These are phyloP conservation scores for Fragilaria crotonensis DNA, from an alignment of 108 stramenopile genomes.

Conservation along the genomic window DNA sequence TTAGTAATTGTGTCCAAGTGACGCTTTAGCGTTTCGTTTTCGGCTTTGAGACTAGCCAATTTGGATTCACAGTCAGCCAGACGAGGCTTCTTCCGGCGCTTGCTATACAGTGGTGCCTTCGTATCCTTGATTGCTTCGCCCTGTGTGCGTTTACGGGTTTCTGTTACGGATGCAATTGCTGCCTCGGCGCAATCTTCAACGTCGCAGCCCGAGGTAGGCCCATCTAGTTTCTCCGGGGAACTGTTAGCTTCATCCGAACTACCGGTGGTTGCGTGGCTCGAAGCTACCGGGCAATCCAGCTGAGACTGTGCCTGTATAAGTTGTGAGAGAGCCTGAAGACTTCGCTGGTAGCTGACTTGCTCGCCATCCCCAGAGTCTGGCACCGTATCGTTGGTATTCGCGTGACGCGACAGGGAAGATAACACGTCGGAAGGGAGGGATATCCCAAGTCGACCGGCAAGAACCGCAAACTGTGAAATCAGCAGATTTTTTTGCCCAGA, in stretches of 20 bases:
- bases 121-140: neutral
- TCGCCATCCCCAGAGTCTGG: neutral
- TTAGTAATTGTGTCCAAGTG: constrained; percentile 50
- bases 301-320: constrained; percentile 1
- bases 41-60: constrained; percentile 40
- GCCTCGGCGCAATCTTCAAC: constrained; percentile 40
- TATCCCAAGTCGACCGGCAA: constrained; percentile 50
- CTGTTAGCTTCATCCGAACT: constrained; percentile 1
- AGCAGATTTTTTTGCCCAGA: constrained; percentile 10
- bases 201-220: constrained; percentile 15
- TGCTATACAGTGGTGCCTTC: constrained; percentile 21
- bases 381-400: constrained; percentile 23
- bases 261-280: neutral
- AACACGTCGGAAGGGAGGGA: constrained; percentile 31
- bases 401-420: constrained; percentile 22
- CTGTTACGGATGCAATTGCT: constrained; percentile 27
- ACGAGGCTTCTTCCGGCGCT: constrained; percentile 49
- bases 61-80: constrained; percentile 44
- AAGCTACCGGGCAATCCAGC: neutral
- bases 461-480: constrained; percentile 47
- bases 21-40: constrained; percentile 56
- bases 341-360: neutral
- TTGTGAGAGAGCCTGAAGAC: neutral
- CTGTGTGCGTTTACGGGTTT: constrained; percentile 18
- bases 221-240: constrained; percentile 1